phyloP scores from a whole-genome alignment of 2,329 filamentous ascomycete species.

The Clarireedia monteithiana region DNA sequence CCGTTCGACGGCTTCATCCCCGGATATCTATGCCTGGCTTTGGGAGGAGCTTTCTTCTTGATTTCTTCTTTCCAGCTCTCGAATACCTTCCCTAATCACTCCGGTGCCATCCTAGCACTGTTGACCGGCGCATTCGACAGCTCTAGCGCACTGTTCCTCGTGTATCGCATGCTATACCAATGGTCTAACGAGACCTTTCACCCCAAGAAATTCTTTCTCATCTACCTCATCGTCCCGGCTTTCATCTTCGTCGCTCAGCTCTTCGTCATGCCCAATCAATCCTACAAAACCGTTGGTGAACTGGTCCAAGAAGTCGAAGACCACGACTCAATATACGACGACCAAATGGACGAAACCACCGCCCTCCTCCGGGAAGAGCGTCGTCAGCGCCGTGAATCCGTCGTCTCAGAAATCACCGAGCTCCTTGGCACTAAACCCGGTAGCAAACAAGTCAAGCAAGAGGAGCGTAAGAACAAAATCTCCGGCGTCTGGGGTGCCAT shows the following conservation, averaged over 20 bases:
- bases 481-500: constrained; percentile 78
- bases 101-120: constrained; percentile 71
- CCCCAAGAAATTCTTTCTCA: constrained; percentile 61
- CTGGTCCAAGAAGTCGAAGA: constrained; percentile 66
- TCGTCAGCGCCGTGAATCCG: constrained; percentile 33
- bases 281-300: constrained; percentile 81
- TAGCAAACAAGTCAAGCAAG: constrained; percentile 54
- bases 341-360: constrained; percentile 46
- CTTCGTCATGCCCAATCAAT: constrained; percentile 63
- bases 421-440: constrained; percentile 61
- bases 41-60: constrained; percentile 76
- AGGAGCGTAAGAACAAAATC: constrained; percentile 61
- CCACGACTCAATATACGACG: constrained; percentile 36
- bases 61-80: constrained; percentile 79
- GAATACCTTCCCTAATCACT: constrained; percentile 71
- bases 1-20: constrained; percentile 68
- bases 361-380: constrained; percentile 37
- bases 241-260: constrained; percentile 61
- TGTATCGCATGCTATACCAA: constrained; percentile 66
- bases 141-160: constrained; percentile 68
- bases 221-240: constrained; percentile 62
- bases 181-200: constrained; percentile 48
- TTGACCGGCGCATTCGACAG: constrained; percentile 79
- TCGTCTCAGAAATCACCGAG: constrained; percentile 59
- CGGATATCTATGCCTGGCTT: constrained; percentile 68